phyloP scores from a whole-genome alignment of 805 yeast genomes.

The Yamadazyma tumulicola region DNA sequence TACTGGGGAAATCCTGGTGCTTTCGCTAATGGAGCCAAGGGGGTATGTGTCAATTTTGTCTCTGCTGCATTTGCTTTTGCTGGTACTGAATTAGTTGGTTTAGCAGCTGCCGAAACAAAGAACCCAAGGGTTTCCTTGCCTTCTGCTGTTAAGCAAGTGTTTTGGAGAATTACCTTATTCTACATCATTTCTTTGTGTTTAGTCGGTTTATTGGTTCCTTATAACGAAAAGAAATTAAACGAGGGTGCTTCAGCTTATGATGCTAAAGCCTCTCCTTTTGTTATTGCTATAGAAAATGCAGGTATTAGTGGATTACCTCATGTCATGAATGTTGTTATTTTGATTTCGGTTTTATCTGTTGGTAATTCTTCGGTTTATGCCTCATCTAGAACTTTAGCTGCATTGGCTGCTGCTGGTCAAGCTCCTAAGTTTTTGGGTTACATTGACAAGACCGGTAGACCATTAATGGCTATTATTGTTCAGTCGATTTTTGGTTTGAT shows the following conservation, averaged over 20 bases:
- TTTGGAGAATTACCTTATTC: conserved; percentile 40
- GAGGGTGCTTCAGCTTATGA: conserved; percentile 44
- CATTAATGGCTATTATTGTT: conserved; percentile 41
- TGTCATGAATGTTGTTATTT: conserved; percentile 38
- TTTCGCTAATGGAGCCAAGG: conserved; percentile 45
- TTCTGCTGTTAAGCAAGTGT: conserved; percentile 40
- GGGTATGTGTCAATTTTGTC: conserved; percentile 37
- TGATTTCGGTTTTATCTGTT: conserved; percentile 39
- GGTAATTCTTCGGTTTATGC: conserved; percentile 43
- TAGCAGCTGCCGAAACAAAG: conserved; percentile 40
- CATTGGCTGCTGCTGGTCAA: conserved; percentile 43
- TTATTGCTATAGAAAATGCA: conserved; percentile 50
- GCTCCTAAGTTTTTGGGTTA: conserved; percentile 44
- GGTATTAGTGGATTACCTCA: conserved; percentile 36
- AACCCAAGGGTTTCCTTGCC: conserved; percentile 37
- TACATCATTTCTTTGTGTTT: conserved; percentile 44
- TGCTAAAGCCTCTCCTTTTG: conserved; percentile 75
- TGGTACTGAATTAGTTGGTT: conserved; percentile 38
- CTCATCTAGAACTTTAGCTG: conserved; percentile 42
- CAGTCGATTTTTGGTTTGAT: conserved; percentile 40
- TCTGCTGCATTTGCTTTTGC: conserved; percentile 42
- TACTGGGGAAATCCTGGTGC: conserved; percentile 57
- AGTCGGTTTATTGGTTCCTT: conserved; percentile 55
- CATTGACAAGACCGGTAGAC: conserved; percentile 50
- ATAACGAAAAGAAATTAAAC: conserved; percentile 29